Evolutionary conservation across 768 basidiomycete species (phyloP).

Genomic region (Rhodotorula diobovata): DNA sequence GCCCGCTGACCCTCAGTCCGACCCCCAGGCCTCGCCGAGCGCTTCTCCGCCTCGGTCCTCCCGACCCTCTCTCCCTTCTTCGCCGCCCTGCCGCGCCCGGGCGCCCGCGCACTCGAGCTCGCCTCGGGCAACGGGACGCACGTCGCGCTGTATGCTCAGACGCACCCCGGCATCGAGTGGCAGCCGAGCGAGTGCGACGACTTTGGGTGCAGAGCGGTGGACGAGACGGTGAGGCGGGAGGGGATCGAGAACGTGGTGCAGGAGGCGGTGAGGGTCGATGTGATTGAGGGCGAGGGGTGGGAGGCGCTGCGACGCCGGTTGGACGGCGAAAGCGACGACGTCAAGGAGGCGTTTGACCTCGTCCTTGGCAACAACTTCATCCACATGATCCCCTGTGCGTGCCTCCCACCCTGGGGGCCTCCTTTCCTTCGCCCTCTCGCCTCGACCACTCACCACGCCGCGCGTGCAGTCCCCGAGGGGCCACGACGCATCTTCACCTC

Average conservation of each 20-base stretch:
- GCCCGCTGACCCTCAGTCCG: neutral
- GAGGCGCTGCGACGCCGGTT: neutral
- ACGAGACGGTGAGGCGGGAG: neutral
- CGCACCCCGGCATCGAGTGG: neutral
- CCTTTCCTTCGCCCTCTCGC: neutral
- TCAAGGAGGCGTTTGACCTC: constrained; percentile 6
- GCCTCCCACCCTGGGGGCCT: neutral
- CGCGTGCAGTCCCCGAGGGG: constrained; percentile 17
- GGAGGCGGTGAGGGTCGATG: constrained; percentile 12
- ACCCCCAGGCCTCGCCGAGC: constrained; percentile 13
- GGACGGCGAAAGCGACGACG: neutral
- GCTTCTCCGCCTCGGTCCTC: constrained; percentile 8
- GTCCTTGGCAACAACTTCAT: constrained; percentile 22
- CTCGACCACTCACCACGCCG: neutral
- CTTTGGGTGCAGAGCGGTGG: neutral
- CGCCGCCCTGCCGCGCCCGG: neutral
- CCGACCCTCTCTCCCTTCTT: constrained; percentile 17
- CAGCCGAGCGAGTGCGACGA: constrained; percentile 29
- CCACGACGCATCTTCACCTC: constrained; percentile 16
- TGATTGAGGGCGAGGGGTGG: constrained; percentile 12
- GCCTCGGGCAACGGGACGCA: constrained; percentile 17
- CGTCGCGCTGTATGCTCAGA: constrained; percentile 2
- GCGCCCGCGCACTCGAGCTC: constrained; percentile 18
- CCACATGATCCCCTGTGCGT: constrained; percentile 36
- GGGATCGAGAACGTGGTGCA: neutral